Conservation (phyloP, 1,284 basidiomycete genomes). For the Cryptococcus deneoformans region DNA sequence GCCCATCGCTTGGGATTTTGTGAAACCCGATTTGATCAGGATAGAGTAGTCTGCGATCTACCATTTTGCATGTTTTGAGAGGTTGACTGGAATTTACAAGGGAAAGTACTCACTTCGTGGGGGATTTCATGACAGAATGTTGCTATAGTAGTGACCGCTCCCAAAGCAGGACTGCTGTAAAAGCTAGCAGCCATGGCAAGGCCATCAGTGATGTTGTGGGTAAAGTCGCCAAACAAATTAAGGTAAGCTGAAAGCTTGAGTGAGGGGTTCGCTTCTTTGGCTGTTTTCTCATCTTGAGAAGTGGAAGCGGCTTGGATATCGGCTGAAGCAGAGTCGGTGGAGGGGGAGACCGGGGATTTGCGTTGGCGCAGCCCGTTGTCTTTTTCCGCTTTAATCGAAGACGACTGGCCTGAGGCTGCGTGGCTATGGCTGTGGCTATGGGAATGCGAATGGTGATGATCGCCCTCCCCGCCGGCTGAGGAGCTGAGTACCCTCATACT, state of each 20-base stretch:
- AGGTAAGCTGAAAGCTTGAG: slow-evolving; percentile 83
- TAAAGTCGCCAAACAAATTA: slow-evolving; percentile 86
- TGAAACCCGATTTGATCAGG: slow-evolving; percentile 80
- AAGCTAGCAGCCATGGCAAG: slow-evolving; percentile 82
- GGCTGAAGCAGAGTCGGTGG: not conserved
- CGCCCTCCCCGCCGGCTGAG: slow-evolving; percentile 50
- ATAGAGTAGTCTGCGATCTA: slow-evolving; percentile 86
- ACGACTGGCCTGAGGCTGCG: slow-evolving; percentile 23
- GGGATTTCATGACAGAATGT: slow-evolving; percentile 91
- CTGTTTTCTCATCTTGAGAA: slow-evolving; percentile 15
- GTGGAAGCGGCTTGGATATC: not conserved
- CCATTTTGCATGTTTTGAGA: not conserved
- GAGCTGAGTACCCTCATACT: slow-evolving; percentile 67
- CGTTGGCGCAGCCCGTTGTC: slow-evolving; percentile 26
- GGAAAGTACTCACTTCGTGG: slow-evolving; percentile 57
- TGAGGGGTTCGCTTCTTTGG: slow-evolving; percentile 36
- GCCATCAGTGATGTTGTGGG: slow-evolving; percentile 69
- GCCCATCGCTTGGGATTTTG: slow-evolving; percentile 83
- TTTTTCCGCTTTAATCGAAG: slow-evolving; percentile 9
- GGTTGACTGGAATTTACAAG: not conserved
- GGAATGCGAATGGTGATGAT: slow-evolving; percentile 60
- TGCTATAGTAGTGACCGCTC: slow-evolving; percentile 83
- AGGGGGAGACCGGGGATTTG: slow-evolving; percentile 21
- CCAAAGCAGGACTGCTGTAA: slow-evolving; percentile 82
- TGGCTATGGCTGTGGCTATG: slow-evolving; percentile 43